These are phyloP conservation scores for Ceratocystis ficicola DNA, from an alignment of 2,329 filamentous ascomycete genomes.

Conservation along the genomic window DNA sequence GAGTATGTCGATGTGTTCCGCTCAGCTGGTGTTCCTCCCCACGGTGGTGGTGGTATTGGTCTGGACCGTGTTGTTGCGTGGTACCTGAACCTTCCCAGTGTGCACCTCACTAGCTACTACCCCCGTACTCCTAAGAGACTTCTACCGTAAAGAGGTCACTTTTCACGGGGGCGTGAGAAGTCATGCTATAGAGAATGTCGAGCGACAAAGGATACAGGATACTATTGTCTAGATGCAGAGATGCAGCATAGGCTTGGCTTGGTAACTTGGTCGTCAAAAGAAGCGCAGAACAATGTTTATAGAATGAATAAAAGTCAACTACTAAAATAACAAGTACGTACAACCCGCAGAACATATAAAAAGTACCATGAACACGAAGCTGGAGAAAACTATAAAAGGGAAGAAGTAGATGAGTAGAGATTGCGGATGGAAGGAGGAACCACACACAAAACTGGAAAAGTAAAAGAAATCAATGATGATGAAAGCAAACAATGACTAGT, in stretches of 20 bases:
- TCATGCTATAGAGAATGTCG: background rate
- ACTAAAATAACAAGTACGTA: background rate
- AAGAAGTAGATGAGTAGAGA: too few relatives aligned
- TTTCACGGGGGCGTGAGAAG: background rate
- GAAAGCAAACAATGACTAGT: too few relatives aligned
- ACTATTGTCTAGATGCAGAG: slow-evolving; percentile 1
- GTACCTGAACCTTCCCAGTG: slow-evolving; percentile 47
- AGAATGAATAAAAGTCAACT: background rate
- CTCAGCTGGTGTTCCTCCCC: slow-evolving; percentile 74
- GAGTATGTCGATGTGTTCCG: slow-evolving; percentile 78
- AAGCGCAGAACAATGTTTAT: slow-evolving; percentile 7
- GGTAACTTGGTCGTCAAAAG: background rate
- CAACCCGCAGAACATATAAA: background rate
- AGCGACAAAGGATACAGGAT: background rate
- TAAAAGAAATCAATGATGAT: background rate
- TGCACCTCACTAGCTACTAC: slow-evolving; percentile 47
- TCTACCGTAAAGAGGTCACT: slow-evolving; percentile 32
- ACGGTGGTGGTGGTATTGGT: slow-evolving; percentile 81
- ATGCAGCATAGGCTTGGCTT: background rate
- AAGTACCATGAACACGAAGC: too few relatives aligned
- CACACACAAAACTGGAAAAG: background rate
- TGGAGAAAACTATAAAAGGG: too few relatives aligned
- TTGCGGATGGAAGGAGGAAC: background rate
- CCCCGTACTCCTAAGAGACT: slow-evolving; percentile 50
- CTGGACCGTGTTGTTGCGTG: slow-evolving; percentile 72